Conservation (phyloP, 345 rosid genomes). For the Salix exigua region DNA sequence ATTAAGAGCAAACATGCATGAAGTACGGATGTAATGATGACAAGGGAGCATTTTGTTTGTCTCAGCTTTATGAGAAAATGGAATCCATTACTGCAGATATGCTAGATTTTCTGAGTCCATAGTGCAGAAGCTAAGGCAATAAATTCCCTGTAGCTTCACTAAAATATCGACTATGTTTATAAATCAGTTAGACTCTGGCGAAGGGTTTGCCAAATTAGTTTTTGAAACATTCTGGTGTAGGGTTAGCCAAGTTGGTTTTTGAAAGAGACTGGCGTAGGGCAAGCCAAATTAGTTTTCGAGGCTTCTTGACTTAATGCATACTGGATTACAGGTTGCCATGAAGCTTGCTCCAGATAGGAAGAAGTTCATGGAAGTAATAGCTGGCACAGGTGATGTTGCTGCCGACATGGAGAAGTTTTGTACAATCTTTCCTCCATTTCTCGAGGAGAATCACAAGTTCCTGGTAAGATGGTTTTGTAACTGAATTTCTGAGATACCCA, state of each 20-base stretch:
- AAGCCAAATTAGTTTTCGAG: background rate
- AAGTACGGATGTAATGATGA: background rate
- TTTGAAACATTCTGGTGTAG: background rate
- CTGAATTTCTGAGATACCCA: background rate
- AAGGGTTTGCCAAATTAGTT: background rate
- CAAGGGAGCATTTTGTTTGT: background rate
- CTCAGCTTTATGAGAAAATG: background rate
- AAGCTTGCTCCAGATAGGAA: slow-evolving; percentile 96
- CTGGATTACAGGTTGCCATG: slow-evolving; percentile 66
- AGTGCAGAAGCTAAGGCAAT: background rate
- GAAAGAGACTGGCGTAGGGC: background rate
- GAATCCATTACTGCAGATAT: background rate
- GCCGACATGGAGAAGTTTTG: slow-evolving; percentile 89
- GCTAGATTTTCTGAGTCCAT: background rate
- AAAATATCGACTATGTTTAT: background rate
- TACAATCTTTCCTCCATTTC: slow-evolving; percentile 64
- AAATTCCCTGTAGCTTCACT: background rate
- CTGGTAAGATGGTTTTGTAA: slow-evolving; percentile 52
- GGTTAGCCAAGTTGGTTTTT: background rate
- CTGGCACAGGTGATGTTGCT: slow-evolving; percentile 69
- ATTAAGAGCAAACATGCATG: background rate
- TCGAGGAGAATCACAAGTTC: slow-evolving; percentile 85
- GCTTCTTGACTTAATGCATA: slow-evolving; percentile 5
- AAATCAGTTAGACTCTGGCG: background rate
- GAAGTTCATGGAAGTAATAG: slow-evolving; percentile 85